phyloP scores from a whole-genome alignment of 1,139 yeast species.

The Yamadazyma trypodendri region DNA sequence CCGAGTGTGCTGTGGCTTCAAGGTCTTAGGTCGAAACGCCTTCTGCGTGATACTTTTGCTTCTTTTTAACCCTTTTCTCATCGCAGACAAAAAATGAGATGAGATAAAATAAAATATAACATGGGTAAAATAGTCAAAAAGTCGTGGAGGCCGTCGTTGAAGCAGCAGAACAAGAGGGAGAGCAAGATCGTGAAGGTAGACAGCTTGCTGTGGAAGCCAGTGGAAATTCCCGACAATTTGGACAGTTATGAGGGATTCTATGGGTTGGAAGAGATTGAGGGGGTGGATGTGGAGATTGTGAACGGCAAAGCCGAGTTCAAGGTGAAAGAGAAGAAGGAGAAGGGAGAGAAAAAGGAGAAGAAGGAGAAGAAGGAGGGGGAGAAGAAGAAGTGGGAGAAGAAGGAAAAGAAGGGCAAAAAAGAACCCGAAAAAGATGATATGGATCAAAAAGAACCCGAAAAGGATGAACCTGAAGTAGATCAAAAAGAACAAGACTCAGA shows the following conservation, averaged over 20 bases:
- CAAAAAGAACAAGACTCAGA: slow-evolving; percentile 13
- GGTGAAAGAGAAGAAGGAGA: slow-evolving; percentile 41
- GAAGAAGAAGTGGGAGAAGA: slow-evolving; percentile 1
- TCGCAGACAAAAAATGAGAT: neutral
- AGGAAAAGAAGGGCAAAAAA: slow-evolving; percentile 6
- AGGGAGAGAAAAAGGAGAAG: slow-evolving; percentile 1
- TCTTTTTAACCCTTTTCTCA: neutral
- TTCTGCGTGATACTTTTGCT: slow-evolving; percentile 19
- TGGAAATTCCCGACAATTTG: slow-evolving; percentile 76
- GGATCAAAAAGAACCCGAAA: slow-evolving; percentile 16
- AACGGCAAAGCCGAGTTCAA: slow-evolving; percentile 66
- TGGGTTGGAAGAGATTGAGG: slow-evolving; percentile 92
- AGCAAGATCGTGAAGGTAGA: slow-evolving; percentile 42
- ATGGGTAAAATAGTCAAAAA: slow-evolving; percentile 1
- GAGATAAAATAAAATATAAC: neutral
- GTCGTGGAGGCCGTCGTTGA: slow-evolving; percentile 5
- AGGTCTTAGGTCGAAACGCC: slow-evolving; percentile 24
- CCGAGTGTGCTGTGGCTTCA: slow-evolving; percentile 69
- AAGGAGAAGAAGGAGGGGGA: slow-evolving; percentile 9
- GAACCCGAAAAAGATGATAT: slow-evolving; percentile 9
- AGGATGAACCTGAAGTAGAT: slow-evolving; percentile 15
- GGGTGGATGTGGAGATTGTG: slow-evolving; percentile 74
- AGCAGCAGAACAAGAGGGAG: slow-evolving; percentile 17
- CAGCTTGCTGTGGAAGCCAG: slow-evolving; percentile 72
- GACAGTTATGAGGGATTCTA: slow-evolving; percentile 89